Evolutionary conservation across 768 basidiomycete species (phyloP).

Genomic region (Hebeloma cylindrosporum): DNA sequence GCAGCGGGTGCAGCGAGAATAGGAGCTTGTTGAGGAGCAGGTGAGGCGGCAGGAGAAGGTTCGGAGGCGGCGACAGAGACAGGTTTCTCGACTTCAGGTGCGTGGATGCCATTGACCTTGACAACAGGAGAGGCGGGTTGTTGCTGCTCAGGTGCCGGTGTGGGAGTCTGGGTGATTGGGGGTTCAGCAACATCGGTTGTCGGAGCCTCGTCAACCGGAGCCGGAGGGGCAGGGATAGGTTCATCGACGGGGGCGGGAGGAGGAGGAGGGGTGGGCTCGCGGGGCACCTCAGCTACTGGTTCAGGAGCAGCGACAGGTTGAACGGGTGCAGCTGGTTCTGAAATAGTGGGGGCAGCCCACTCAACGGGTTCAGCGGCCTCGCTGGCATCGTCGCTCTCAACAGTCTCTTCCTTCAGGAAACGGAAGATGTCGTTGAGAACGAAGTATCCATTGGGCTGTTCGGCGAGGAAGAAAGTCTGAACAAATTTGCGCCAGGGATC

Average conservation of each 20-base stretch:
- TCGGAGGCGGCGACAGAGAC: conserved; percentile 25
- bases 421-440: conserved; percentile 99
- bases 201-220: conserved; percentile 40
- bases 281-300: conserved; percentile 35
- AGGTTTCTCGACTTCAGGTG: conserved; percentile 41
- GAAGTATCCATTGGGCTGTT: conserved; percentile 98
- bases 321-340: conserved; percentile 26
- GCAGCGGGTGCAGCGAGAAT: conserved; percentile 28
- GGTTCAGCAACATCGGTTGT: conserved; percentile 42
- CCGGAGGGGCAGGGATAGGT: conserved; percentile 22
- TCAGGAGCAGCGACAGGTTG: conserved; percentile 21
- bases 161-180: conserved; percentile 32
- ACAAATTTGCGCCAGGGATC: conserved; percentile 98
- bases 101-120: conserved; percentile 37
- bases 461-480: conserved; percentile 99
- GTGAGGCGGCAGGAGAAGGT: conserved; percentile 33
- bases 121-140: conserved; percentile 23
- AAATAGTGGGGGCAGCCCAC: conserved; percentile 34
- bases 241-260: conserved; percentile 29
- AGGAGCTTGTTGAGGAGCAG: conserved; percentile 26
- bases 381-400: conserved; percentile 71
- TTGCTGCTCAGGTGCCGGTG: conserved; percentile 32
- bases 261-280: conserved; percentile 42
- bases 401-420: conserved; percentile 93
- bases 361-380: conserved; percentile 43